These are phyloP conservation scores for Chlorella vulgaris DNA, from an alignment of 139 green algal species.

Conservation along the genomic window DNA sequence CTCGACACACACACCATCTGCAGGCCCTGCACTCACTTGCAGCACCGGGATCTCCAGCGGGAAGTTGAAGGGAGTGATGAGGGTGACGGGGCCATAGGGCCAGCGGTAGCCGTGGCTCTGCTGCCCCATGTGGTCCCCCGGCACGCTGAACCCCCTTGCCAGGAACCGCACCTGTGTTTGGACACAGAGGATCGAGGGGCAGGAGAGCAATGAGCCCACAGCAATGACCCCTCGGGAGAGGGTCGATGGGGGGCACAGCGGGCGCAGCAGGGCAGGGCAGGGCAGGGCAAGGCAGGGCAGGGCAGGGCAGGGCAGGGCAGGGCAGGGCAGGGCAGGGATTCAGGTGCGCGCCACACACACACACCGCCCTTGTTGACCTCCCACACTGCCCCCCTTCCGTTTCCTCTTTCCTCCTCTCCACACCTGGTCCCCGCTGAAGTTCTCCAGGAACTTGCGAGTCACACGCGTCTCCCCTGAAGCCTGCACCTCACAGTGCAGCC, in stretches of 20 bases:
- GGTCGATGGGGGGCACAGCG: too few relatives aligned
- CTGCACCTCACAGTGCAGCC: slow-evolving; percentile 50
- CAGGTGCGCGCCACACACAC: too few relatives aligned
- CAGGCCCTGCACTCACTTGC: slow-evolving; percentile 23
- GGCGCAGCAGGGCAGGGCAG: too few relatives aligned
- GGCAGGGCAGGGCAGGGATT: not conserved
- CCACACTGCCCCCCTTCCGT: too few relatives aligned
- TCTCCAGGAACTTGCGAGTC: slow-evolving; percentile 93
- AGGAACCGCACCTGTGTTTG: slow-evolving; percentile 85
- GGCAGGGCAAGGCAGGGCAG: not conserved
- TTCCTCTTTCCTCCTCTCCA: too few relatives aligned
- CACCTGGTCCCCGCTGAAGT: slow-evolving; percentile 96
- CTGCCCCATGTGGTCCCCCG: slow-evolving; percentile 93
- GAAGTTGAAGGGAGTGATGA: slow-evolving; percentile 99
- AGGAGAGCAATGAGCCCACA: not conserved
- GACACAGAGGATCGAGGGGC: not conserved
- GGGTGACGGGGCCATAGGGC: slow-evolving; percentile 88
- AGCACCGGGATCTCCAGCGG: slow-evolving; percentile 97
- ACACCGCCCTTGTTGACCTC: too few relatives aligned
- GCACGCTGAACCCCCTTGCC: slow-evolving; percentile 80
- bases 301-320: not conserved
- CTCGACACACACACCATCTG: too few relatives aligned
- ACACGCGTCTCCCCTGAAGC: slow-evolving; percentile 86
- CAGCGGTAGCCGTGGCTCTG: slow-evolving; percentile 82
- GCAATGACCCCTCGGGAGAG: too few relatives aligned